These are phyloP conservation scores for Diaporthe aspalathi DNA, from an alignment of 2,329 filamentous ascomycete species.

Conservation along the genomic window DNA sequence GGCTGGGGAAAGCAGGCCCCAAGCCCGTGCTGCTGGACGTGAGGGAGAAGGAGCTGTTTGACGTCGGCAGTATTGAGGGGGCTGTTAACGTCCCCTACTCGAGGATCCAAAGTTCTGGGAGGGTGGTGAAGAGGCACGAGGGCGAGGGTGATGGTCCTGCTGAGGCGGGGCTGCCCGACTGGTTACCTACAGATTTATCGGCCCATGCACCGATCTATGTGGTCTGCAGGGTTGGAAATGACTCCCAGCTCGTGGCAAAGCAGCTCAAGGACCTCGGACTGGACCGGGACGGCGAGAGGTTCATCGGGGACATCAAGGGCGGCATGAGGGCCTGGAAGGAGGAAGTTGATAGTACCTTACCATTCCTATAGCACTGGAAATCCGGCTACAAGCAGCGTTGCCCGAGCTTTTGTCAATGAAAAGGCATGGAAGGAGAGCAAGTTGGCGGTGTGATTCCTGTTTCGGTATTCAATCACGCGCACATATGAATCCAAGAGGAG, in stretches of 20 bases:
- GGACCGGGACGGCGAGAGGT: slow-evolving; percentile 62
- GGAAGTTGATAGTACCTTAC: slow-evolving; percentile 70
- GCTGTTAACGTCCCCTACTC: slow-evolving; percentile 82
- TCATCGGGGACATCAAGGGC: slow-evolving; percentile 77
- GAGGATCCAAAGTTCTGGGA: slow-evolving; percentile 47
- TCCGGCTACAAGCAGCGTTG: too few relatives aligned
- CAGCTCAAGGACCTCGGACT: slow-evolving; percentile 73
- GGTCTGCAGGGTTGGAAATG: slow-evolving; percentile 80
- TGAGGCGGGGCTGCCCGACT: slow-evolving; percentile 2
- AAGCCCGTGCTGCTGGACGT: slow-evolving; percentile 80
- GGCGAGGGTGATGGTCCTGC: neutral
- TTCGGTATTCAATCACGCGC: neutral
- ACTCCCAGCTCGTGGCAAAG: slow-evolving; percentile 77
- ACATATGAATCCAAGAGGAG: slow-evolving; percentile 13
- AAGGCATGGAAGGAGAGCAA: neutral
- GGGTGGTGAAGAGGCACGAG: slow-evolving; percentile 38
- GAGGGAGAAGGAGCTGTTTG: slow-evolving; percentile 85
- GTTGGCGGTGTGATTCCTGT: neutral
- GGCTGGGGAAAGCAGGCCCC: slow-evolving; percentile 15
- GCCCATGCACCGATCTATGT: slow-evolving; percentile 71
- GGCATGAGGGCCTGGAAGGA: slow-evolving; percentile 80
- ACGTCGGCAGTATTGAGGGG: slow-evolving; percentile 79
- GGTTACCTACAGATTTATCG: slow-evolving; percentile 45
- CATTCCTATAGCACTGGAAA: slow-evolving; percentile 58
- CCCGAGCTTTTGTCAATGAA: too few relatives aligned